These are phyloP conservation scores for Albizia julibrissin DNA, from an alignment of 306 rosid genomes.

Conservation along the genomic window DNA sequence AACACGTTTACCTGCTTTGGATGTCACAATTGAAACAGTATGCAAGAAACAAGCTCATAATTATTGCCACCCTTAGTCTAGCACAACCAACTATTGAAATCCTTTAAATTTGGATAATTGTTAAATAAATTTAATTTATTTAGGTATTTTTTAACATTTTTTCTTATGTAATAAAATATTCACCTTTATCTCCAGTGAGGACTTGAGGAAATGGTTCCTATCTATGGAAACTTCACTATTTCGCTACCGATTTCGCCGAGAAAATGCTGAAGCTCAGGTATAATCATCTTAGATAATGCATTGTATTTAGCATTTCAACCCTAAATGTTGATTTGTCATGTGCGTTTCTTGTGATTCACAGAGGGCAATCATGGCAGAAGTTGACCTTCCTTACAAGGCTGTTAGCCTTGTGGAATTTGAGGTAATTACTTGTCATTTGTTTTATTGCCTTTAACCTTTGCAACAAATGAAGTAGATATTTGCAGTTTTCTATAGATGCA, in stretches of 20 bases:
- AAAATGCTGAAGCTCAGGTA: slow-evolving; percentile 77
- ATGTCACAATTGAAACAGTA: slow-evolving; percentile 23
- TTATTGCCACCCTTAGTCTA: too few relatives aligned
- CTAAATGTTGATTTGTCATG: slow-evolving; percentile 18
- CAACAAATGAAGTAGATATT: slow-evolving; percentile 8
- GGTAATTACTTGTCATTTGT: slow-evolving; percentile 52
- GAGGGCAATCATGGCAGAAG: slow-evolving; percentile 72
- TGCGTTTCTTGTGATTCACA: slow-evolving; percentile 45
- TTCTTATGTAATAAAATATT: slow-evolving; percentile 12
- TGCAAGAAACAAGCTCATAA: slow-evolving; percentile 8
- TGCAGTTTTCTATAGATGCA: slow-evolving; percentile 10
- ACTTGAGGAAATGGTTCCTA: slow-evolving; percentile 94
- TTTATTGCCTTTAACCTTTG: slow-evolving; percentile 18
- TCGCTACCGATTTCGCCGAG: slow-evolving; percentile 61
- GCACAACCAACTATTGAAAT: neutral
- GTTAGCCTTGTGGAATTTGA: slow-evolving; percentile 66
- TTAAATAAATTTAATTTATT: slow-evolving; percentile 9
- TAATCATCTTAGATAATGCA: slow-evolving; percentile 11
- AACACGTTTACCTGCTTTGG: neutral
- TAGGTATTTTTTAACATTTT: neutral
- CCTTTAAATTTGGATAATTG: neutral
- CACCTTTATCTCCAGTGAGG: slow-evolving; percentile 59
- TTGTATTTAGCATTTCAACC: slow-evolving; percentile 23
- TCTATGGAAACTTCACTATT: slow-evolving; percentile 82
- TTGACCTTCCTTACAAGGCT: slow-evolving; percentile 70